Conservation (phyloP, 2,329 filamentous ascomycete genomes). For the Coniosporium tulheliwenetii region DNA sequence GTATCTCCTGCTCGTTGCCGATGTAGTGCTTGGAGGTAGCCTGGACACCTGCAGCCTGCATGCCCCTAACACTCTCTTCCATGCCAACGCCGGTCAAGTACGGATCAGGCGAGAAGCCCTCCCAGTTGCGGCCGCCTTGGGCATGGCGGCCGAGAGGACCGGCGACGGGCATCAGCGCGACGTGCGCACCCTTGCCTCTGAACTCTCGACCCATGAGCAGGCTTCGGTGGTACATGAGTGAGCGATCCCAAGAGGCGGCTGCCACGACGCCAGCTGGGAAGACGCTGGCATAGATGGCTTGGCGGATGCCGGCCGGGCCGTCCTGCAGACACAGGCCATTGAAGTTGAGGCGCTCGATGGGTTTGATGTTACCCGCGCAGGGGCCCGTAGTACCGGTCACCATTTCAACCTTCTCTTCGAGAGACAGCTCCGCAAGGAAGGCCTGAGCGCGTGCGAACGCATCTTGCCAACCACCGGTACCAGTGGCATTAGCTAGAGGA, state of each 20-base stretch:
- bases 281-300: constrained; percentile 19
- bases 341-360: constrained; percentile 13
- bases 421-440: constrained; percentile 5
- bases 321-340: constrained; percentile 21
- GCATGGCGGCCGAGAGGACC: constrained; percentile 11
- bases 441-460: constrained; percentile 7
- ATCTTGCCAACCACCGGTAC: constrained; percentile 8
- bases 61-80: constrained; percentile 26
- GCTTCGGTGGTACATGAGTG: constrained; percentile 17
- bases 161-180: constrained; percentile 7
- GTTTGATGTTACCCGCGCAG: constrained; percentile 18
- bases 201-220: constrained; percentile 16
- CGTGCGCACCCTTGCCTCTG: constrained; percentile 13
- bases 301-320: constrained; percentile 22
- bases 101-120: constrained; percentile 34
- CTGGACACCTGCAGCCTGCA: constrained; percentile 27
- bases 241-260: constrained; percentile 21
- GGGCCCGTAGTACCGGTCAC: constrained; percentile 11
- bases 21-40: constrained; percentile 32
- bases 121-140: constrained; percentile 21
- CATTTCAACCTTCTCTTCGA: constrained; percentile 5
- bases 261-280: constrained; percentile 23
- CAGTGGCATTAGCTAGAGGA: constrained; percentile 8
- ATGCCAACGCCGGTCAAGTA: constrained; percentile 30
- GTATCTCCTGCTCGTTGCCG: too few relatives aligned